phyloP scores from a whole-genome alignment of 495 filamentous ascomycete genomes.

The Terfezia claveryi region DNA sequence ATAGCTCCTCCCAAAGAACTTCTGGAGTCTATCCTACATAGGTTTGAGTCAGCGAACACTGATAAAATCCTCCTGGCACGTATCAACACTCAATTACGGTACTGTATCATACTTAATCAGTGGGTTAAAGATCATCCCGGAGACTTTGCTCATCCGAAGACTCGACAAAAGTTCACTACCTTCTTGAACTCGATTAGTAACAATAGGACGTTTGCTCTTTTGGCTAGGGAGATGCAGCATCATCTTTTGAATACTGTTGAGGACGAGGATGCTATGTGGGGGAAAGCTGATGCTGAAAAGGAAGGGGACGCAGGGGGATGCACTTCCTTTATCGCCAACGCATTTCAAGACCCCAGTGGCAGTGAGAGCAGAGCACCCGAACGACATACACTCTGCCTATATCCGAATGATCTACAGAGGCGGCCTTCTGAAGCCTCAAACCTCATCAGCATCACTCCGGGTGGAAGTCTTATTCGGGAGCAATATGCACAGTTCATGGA shows the following conservation, averaged over 20 bases:
- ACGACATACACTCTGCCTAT: slow-evolving; percentile 2
- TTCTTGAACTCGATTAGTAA: slow-evolving; percentile 48
- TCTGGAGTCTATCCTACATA: slow-evolving; percentile 46
- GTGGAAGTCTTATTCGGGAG: slow-evolving; percentile 9
- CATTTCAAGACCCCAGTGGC: not conserved
- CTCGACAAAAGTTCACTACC: slow-evolving; percentile 41
- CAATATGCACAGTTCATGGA: slow-evolving; percentile 19
- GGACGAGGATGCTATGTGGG: slow-evolving; percentile 68
- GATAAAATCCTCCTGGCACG: slow-evolving; percentile 40
- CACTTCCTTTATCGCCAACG: not conserved
- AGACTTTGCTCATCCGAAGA: slow-evolving; percentile 69
- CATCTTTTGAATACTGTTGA: slow-evolving; percentile 41
- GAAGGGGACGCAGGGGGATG: not conserved
- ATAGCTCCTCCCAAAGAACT: slow-evolving; percentile 65
- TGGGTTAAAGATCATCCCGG: slow-evolving; percentile 85
- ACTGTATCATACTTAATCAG: slow-evolving; percentile 60
- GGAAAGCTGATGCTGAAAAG: slow-evolving; percentile 35
- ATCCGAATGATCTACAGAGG: slow-evolving; percentile 7
- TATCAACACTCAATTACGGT: slow-evolving; percentile 57
- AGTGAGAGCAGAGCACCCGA: slow-evolving; percentile 10
- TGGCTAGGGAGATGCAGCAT: slow-evolving; percentile 62
- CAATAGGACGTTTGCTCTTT: slow-evolving; percentile 54
- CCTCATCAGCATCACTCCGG: slow-evolving; percentile 18
- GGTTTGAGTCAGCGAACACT: slow-evolving; percentile 46
- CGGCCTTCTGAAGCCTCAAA: slow-evolving; percentile 27